Conservation (phyloP, 108 stramenopile genomes). For the Schizochytrium sp. region DNA sequence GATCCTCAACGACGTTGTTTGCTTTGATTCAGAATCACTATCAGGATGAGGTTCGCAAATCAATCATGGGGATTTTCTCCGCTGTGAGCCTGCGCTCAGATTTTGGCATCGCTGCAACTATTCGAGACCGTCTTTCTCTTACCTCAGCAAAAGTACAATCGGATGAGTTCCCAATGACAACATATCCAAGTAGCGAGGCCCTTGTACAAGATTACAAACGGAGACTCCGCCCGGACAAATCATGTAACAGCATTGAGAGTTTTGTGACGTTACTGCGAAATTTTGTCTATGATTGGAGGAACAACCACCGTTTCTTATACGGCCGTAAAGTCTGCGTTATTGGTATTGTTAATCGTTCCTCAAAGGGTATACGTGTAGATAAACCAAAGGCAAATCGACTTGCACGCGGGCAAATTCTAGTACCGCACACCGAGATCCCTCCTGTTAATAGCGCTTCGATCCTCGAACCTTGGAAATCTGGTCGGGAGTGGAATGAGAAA, state of each 20-base stretch:
- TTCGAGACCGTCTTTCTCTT: conserved; percentile 43
- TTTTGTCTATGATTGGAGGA: conserved; percentile 35
- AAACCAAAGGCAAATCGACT: neutral
- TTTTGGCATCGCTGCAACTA: conserved; percentile 42
- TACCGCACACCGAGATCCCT: conserved; percentile 16
- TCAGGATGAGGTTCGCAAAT: conserved; percentile 9
- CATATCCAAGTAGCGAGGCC: conserved; percentile 1
- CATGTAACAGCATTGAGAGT: conserved; percentile 9
- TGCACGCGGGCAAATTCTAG: neutral
- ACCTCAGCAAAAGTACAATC: conserved; percentile 49
- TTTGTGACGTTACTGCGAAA: conserved; percentile 11
- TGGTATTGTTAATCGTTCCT: conserved; percentile 19
- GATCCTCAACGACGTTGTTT: neutral
- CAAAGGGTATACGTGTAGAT: neutral
- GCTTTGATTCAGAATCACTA: conserved; percentile 15
- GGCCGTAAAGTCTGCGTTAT: conserved; percentile 12
- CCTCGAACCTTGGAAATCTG: conserved; percentile 6
- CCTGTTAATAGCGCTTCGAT: neutral
- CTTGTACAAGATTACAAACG: neutral
- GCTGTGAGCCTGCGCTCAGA: conserved; percentile 36
- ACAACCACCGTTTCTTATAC: conserved; percentile 51
- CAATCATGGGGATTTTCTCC: neutral
- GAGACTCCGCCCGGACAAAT: neutral
- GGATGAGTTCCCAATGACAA: conserved; percentile 11
- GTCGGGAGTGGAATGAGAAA: conserved; percentile 35